A percentile compares a stretch with the other conserved stretches of the same genome.
phyloP scores from a whole-genome alignment of 306 rosid species.

The Benincasa hispida region DNA sequence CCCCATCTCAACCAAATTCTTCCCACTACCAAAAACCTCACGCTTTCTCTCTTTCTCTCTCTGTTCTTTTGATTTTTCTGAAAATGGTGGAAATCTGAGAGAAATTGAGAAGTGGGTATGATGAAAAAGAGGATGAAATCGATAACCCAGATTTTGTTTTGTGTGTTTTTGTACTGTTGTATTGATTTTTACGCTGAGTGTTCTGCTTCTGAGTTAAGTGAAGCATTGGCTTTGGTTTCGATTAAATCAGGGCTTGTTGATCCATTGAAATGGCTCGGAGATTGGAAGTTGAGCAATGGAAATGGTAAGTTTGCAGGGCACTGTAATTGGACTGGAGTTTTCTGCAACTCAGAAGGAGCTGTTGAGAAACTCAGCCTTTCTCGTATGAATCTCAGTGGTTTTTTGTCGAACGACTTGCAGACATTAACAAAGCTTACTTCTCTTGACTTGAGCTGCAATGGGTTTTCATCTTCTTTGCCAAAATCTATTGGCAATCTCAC shows the following conservation, averaged over 20 bases:
- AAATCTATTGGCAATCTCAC: conserved; percentile 53
- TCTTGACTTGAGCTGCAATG: conserved; percentile 68
- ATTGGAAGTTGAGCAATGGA: conserved; percentile 42
- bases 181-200: conserved; percentile 19
- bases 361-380: conserved; percentile 69
- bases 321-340: conserved; percentile 67
- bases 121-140: conserved; percentile 30
- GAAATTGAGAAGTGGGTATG: conserved; percentile 14
- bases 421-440: conserved; percentile 35
- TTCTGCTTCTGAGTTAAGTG: conserved; percentile 21
- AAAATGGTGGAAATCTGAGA: conserved; percentile 41
- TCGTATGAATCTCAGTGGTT: conserved; percentile 77
- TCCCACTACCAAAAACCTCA: conserved; percentile 23
- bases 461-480: conserved; percentile 54
- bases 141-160: conserved; percentile 30
- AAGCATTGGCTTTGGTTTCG: conserved; percentile 53
- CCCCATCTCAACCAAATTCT: conserved; percentile 21
- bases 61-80: conserved; percentile 15
- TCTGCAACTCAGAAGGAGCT: conserved; percentile 48
- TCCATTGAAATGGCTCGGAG: conserved; percentile 36
- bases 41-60: conserved; percentile 10
- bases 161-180: conserved; percentile 28
- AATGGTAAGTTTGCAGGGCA: conserved; percentile 22
- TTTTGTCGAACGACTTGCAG: conserved; percentile 43
- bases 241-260: conserved; percentile 57